phyloP scores from a whole-genome alignment of 1,284 basidiomycete genomes.

The Tremellales sp. region DNA sequence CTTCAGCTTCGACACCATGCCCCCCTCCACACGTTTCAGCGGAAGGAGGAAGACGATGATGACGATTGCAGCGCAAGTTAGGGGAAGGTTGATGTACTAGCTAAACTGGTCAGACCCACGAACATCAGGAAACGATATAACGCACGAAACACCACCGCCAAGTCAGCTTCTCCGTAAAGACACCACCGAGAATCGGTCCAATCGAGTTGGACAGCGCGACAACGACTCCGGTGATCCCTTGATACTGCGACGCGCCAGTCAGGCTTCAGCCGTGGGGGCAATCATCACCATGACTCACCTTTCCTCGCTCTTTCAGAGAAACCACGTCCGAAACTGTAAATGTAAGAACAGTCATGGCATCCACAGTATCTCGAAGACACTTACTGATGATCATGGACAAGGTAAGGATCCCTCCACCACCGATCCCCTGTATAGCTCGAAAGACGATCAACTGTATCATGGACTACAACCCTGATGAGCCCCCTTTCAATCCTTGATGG shows the following conservation, averaged over 20 bases:
- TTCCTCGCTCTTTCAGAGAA: constrained; percentile 47
- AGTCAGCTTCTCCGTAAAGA: constrained; percentile 37
- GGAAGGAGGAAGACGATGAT: constrained; percentile 63
- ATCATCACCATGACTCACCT: too few relatives aligned
- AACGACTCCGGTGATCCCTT: constrained; percentile 43
- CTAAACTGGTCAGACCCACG: constrained; percentile 50
- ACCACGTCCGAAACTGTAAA: constrained; percentile 40
- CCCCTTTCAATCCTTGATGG: not conserved
- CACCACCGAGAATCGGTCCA: constrained; percentile 48
- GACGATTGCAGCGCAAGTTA: constrained; percentile 55
- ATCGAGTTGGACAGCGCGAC: constrained; percentile 42
- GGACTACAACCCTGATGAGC: constrained; percentile 58
- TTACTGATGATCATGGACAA: constrained; percentile 39
- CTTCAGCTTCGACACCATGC: constrained; percentile 59
- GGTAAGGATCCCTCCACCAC: constrained; percentile 46
- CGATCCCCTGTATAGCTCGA: constrained; percentile 49
- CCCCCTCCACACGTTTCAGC: constrained; percentile 60
- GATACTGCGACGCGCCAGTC: too few relatives aligned
- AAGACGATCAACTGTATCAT: constrained; percentile 71
- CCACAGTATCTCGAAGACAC: constrained; percentile 1
- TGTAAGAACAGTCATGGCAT: not conserved
- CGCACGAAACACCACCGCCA: constrained; percentile 42
- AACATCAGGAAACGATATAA: constrained; percentile 4
- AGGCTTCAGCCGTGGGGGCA: too few relatives aligned
- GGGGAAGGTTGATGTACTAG: constrained; percentile 62